Conservation (phyloP, 805 yeast species). For the Wickerhamiella australiensis region DNA sequence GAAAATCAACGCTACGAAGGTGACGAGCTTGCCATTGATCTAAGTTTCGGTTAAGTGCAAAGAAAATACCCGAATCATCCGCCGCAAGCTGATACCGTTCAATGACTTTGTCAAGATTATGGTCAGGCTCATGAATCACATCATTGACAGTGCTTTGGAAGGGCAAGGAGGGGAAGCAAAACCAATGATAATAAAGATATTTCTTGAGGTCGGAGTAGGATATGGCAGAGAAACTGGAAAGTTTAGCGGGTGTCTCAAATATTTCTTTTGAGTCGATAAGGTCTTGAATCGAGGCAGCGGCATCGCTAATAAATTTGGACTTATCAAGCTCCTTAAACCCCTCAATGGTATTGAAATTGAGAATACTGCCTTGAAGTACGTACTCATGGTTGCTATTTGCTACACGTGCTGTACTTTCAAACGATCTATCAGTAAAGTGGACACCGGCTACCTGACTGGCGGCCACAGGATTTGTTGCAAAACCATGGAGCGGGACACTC, state of each 20-base stretch:
- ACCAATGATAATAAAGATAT: conserved; percentile 83
- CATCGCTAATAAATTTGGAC: conserved; percentile 37
- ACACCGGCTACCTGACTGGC: conserved; percentile 30
- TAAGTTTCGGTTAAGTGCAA: conserved; percentile 1
- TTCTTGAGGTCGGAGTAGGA: conserved; percentile 83
- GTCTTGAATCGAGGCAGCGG: conserved; percentile 28
- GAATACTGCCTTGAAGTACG: conserved; percentile 32
- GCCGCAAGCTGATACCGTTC: neutral
- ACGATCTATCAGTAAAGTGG: conserved; percentile 21
- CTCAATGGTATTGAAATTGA: conserved; percentile 72
- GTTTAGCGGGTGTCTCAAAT: conserved; percentile 32
- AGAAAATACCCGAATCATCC: conserved; percentile 13
- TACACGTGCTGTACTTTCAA: conserved; percentile 16
- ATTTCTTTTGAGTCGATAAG: conserved; percentile 29
- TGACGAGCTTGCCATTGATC: conserved; percentile 3
- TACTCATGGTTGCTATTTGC: conserved; percentile 7
- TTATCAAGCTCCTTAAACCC: conserved; percentile 68
- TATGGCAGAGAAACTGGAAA: conserved; percentile 40
- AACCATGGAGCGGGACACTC: conserved; percentile 34
- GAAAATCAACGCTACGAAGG: neutral
- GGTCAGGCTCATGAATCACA: neutral
- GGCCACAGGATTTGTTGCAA: conserved; percentile 20
- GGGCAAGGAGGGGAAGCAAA: conserved; percentile 53
- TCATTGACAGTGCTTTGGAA: neutral
- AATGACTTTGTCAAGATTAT: conserved; percentile 6